A percentile compares a stretch with the other conserved stretches of the same genome.
phyloP scores from a whole-genome alignment of 768 basidiomycete genomes.

The Kwoniella sp. region DNA sequence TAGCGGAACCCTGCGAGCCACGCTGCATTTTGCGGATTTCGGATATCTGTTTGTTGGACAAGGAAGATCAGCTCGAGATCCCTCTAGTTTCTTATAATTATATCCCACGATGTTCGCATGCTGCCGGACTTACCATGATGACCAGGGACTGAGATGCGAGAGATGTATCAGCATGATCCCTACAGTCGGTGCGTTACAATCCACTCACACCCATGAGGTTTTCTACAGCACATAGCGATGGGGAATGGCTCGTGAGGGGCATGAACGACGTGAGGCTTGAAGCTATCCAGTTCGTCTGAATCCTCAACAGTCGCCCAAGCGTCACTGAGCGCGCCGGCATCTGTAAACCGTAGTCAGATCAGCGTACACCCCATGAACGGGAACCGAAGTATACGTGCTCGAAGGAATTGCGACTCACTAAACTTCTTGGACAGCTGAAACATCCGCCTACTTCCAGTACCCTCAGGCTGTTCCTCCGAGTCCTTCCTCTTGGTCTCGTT shows the following conservation, averaged over 20 bases:
- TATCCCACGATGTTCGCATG: too few relatives aligned
- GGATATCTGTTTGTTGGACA: slow-evolving; percentile 57
- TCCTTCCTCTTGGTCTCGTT: not conserved
- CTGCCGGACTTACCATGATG: slow-evolving; percentile 50
- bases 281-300: slow-evolving; percentile 60
- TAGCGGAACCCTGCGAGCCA: slow-evolving; percentile 69
- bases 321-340: slow-evolving; percentile 56
- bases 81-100: too few relatives aligned
- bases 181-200: slow-evolving; percentile 5
- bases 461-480: slow-evolving; percentile 35
- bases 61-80: too few relatives aligned
- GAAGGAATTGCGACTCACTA: slow-evolving; percentile 41
- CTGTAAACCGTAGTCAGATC: slow-evolving; percentile 15
- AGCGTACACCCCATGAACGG: not conserved
- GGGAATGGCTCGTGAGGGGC: slow-evolving; percentile 64
- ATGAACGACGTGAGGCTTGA: slow-evolving; percentile 67
- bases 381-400: not conserved
- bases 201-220: slow-evolving; percentile 62
- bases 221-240: slow-evolving; percentile 68
- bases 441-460: slow-evolving; percentile 49
- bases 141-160: slow-evolving; percentile 56
- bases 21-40: slow-evolving; percentile 67
- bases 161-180: not conserved
- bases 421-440: slow-evolving; percentile 54
- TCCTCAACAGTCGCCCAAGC: slow-evolving; percentile 58